Base-by-base conservation (phyloP, 768 basidiomycete species). In the Russula compacta region DNA sequence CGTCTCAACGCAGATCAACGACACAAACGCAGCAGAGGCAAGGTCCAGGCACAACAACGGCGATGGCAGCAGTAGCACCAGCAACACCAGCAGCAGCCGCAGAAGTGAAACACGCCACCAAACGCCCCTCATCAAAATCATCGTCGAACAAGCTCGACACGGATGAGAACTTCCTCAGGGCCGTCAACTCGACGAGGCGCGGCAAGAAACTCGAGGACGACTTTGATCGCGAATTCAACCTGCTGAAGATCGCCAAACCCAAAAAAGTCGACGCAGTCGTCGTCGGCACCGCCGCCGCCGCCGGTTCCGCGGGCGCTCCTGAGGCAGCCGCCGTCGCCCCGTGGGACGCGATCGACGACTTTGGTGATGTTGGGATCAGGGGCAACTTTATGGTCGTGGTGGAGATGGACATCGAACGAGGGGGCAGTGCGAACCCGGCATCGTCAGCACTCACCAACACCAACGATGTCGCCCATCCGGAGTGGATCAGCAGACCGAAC, bases 341-440 rank as follows among this genome's bases (percentile, higher is more conserved):
- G 39, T 85, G 83, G 83, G 77, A 74, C 2, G 67, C 82, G 19
- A 68, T 87, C 29, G 84, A 79, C 24, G 83, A 83, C 56, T 85
- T 87, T 69, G 83, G 81, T 21, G 81, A 85, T 56, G 78, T 83
- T 48, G 73, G 78, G 57, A 53, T 88, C 40, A 72, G 84, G 49
- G 87, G 87, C 0, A 89, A 89, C 66, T 89, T 89, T 56, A 88
- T 89, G 87, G 79, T 85, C 3, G 77, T 88, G 36, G 72, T 86
- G 24, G 83, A 86, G 52, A 72, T 86, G 75, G 81, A 83, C 39
- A 73, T 84, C 14, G 56, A 61, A 63, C 44, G 60, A 56, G 38
- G 60, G 50, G 24, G 21, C 68, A 60, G 39, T 54, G 55, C 43
- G 68, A 65, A 52, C 46, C 39, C 48, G 5, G 14, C 6, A 10